Evolutionary conservation across 306 rosid species (phyloP).

Genomic region (Arachis hypogaea): DNA sequence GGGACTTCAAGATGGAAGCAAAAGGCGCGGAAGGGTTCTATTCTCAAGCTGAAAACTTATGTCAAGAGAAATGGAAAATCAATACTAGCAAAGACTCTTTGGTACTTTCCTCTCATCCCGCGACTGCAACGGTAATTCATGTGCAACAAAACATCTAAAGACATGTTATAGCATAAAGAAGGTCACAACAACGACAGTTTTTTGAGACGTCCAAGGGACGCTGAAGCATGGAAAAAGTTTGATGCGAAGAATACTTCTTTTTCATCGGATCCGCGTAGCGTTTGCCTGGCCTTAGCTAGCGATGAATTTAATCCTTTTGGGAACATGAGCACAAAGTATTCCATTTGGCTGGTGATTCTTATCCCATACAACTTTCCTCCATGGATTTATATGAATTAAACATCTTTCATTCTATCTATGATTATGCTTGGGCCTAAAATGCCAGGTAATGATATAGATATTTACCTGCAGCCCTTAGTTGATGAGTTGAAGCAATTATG

Average conservation of each 20-base stretch:
- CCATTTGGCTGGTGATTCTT: not conserved
- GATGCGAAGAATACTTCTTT: too few relatives aligned
- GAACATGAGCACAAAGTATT: not conserved
- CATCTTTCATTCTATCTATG: not conserved
- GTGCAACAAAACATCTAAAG: not conserved
- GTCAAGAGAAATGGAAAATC: not conserved
- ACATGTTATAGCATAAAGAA: not conserved
- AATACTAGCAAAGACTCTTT: not conserved
- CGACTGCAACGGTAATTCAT: not conserved
- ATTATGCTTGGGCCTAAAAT: not conserved
- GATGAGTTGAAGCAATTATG: not conserved
- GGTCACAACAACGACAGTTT: not conserved
- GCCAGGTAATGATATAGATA: not conserved
- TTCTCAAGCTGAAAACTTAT: not conserved
- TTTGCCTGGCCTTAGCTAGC: not conserved
- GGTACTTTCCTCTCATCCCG: not conserved
- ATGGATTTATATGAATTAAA: not conserved
- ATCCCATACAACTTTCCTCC: not conserved
- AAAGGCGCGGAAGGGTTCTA: not conserved
- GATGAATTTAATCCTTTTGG: not conserved
- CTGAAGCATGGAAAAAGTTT: not conserved
- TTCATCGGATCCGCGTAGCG: not conserved
- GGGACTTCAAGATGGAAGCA: too few relatives aligned
- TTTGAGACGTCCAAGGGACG: not conserved
- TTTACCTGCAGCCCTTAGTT: not conserved